A percentile compares a stretch with the other conserved stretches of the same genome.
phyloP scores from a whole-genome alignment of 306 rosid genomes.

The Astragalus membranaceus region DNA sequence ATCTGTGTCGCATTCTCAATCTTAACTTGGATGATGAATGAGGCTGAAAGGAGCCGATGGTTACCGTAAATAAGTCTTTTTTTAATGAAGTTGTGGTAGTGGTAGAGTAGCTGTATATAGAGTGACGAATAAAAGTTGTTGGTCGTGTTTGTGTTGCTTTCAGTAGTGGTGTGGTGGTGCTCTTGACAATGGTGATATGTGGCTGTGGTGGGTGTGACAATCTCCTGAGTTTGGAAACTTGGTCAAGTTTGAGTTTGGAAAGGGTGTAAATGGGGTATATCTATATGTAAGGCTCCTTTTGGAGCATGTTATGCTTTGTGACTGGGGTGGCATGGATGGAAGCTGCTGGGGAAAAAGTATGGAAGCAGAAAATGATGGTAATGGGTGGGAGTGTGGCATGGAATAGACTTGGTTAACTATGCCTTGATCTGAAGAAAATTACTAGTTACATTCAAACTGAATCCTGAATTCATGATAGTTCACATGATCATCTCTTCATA shows the following conservation, averaged over 20 bases:
- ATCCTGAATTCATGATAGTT: constrained; percentile 10
- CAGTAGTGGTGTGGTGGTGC: constrained; percentile 15
- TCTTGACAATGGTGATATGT: constrained; percentile 9
- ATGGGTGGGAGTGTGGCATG: constrained; percentile 23
- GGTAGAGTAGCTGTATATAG: constrained; percentile 36
- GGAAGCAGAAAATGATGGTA: constrained; percentile 30
- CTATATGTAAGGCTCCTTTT: constrained; percentile 1
- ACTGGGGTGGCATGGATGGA: constrained; percentile 11
- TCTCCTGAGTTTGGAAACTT: constrained; percentile 17
- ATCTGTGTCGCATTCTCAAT: constrained; percentile 65
- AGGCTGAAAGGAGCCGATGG: constrained; percentile 23
- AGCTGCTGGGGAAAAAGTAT: constrained; percentile 6
- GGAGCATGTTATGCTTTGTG: constrained; percentile 20
- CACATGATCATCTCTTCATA: constrained; percentile 4
- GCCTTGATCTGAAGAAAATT: constrained; percentile 22
- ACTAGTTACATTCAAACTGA: constrained; percentile 5
- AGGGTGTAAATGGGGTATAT: constrained; percentile 3
- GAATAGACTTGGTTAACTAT: constrained; percentile 18
- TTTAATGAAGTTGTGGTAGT: constrained; percentile 18
- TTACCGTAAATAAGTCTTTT: constrained; percentile 42
- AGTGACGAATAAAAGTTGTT: constrained; percentile 42
- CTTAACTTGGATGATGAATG: constrained; percentile 48
- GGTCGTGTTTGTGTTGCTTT: constrained; percentile 32
- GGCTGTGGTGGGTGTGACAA: constrained; percentile 29
- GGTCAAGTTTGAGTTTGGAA: constrained; percentile 8